These are phyloP conservation scores for Pelargonium cotyledonis DNA, from an alignment of 441 rosid species.

Conservation along the genomic window DNA sequence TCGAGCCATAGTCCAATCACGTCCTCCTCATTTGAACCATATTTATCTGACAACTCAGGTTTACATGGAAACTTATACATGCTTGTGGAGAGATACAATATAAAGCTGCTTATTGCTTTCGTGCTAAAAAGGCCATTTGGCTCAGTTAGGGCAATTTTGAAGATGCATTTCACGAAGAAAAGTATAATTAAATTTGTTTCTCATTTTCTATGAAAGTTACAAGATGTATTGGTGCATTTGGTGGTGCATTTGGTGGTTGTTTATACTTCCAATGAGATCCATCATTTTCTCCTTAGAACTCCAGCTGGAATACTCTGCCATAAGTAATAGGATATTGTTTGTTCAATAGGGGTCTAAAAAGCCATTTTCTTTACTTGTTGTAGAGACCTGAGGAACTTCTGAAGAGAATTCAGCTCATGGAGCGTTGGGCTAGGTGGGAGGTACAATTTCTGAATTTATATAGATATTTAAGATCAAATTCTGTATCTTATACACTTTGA, in stretches of 20 bases:
- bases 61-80: slow-evolving; percentile 3
- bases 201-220: not conserved
- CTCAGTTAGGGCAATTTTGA: not conserved
- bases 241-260: not conserved
- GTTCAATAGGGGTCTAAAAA: slow-evolving; percentile 6
- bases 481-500: not conserved
- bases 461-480: not conserved
- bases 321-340: not conserved
- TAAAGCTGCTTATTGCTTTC: not conserved
- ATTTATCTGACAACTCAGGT: slow-evolving; percentile 98
- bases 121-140: not conserved
- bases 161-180: not conserved
- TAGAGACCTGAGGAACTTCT: slow-evolving; percentile 98
- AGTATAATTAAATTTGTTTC: not conserved
- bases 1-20: slow-evolving; percentile 88
- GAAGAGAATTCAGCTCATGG: slow-evolving; percentile 94
- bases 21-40: slow-evolving; percentile 88
- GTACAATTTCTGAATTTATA: slow-evolving; percentile 34
- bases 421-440: slow-evolving; percentile 99
- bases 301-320: too few relatives aligned
- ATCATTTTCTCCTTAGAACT: not conserved
- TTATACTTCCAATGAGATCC: not conserved
- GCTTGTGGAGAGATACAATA: not conserved
- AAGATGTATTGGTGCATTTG: not conserved
- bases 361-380: slow-evolving; percentile 13